Evolutionary conservation across 768 basidiomycete species (phyloP).

Genomic region (Collybia nuda): DNA sequence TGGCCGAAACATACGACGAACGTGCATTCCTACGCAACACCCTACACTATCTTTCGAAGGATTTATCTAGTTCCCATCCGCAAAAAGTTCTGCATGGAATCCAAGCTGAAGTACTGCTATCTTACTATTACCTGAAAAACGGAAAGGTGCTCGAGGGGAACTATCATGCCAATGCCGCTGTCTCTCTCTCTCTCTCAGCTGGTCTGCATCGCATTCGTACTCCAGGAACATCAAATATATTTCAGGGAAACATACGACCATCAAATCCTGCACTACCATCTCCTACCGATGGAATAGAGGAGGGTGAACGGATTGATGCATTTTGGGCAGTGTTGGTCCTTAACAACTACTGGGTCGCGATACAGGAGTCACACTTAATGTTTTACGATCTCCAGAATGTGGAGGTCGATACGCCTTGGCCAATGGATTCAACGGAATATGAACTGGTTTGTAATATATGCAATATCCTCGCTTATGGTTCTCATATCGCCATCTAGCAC

Average conservation of each 20-base stretch:
- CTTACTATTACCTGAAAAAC: constrained; percentile 48
- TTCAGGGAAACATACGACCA: neutral
- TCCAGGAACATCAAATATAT: neutral
- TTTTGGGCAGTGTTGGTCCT: constrained; percentile 36
- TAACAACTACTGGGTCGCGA: constrained; percentile 47
- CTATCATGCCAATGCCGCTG: constrained; percentile 49
- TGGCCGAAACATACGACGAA: constrained; percentile 24
- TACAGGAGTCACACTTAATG: constrained; percentile 41
- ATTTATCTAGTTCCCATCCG: constrained; percentile 38
- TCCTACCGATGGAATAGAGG: constrained; percentile 19
- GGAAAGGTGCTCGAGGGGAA: constrained; percentile 45
- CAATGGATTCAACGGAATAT: constrained; percentile 19
- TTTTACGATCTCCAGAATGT: constrained; percentile 34
- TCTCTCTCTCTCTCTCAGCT: constrained; percentile 35
- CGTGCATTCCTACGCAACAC: constrained; percentile 38
- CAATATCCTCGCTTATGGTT: neutral
- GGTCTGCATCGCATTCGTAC: constrained; percentile 33
- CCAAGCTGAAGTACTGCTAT: constrained; percentile 53
- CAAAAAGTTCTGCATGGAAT: constrained; percentile 38
- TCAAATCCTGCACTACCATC: constrained; percentile 27
- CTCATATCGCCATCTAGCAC: constrained; percentile 9
- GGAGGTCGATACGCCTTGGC: constrained; percentile 36
- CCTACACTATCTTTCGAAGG: constrained; percentile 34
- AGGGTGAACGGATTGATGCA: constrained; percentile 30
- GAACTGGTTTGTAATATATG: constrained; percentile 6